Evolutionary conservation across 73 alveolate species (phyloP).

Genomic region (Tetrahymena malaccensis): DNA sequence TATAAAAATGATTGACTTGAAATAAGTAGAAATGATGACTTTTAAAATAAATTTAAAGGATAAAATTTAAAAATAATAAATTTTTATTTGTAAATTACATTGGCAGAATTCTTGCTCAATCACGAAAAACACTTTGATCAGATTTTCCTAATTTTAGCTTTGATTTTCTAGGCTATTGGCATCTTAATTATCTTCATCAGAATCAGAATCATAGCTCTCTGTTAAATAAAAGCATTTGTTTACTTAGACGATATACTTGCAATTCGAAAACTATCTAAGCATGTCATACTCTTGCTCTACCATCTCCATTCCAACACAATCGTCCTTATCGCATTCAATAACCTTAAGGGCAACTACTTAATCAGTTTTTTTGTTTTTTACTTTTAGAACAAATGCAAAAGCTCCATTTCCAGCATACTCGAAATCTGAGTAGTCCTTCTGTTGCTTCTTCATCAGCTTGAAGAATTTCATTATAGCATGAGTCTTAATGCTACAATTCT

Average conservation of each 20-base stretch:
- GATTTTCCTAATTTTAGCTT: neutral
- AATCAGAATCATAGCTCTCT: neutral
- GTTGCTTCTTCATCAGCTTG: neutral
- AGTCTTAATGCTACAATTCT: neutral
- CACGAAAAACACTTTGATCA: neutral
- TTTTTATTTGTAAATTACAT: neutral
- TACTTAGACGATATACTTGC: neutral
- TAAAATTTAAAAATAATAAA: too few relatives aligned
- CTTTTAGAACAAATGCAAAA: neutral
- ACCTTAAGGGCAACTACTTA: neutral
- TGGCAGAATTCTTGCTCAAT: neutral
- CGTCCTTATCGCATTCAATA: neutral
- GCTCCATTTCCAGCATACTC: neutral
- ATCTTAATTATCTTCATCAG: neutral
- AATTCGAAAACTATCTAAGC: neutral
- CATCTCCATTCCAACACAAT: neutral
- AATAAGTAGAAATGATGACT: neutral
- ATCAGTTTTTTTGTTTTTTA: too few relatives aligned
- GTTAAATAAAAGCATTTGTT: neutral
- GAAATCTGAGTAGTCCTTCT: neutral
- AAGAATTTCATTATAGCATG: neutral
- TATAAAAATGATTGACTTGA: too few relatives aligned
- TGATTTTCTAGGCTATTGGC: neutral
- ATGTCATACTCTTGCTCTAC: neutral
- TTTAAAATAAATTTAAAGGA: too few relatives aligned